Evolutionary conservation across 768 basidiomycete genomes (phyloP).

Genomic region (Termitomyces sp.): DNA sequence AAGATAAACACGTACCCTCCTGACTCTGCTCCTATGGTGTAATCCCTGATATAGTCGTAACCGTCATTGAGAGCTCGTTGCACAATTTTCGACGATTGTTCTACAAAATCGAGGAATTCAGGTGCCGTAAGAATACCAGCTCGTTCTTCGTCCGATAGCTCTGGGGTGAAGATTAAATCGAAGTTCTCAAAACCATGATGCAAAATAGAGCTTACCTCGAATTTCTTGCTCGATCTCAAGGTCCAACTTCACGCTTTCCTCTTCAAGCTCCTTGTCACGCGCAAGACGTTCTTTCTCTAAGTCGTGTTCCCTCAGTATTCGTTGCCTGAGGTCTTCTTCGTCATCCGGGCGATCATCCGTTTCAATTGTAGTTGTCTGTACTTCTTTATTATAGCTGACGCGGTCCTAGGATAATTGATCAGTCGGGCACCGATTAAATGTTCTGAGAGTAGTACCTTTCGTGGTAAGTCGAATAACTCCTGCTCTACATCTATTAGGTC

Average conservation of each 20-base stretch:
- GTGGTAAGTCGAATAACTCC: constrained; percentile 86
- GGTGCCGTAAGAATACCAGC: constrained; percentile 78
- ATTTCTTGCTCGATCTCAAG: constrained; percentile 86
- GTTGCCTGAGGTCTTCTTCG: constrained; percentile 74
- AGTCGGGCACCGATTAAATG: neutral
- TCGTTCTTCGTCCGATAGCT: constrained; percentile 84
- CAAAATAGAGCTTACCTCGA: constrained; percentile 43
- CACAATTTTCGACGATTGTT: constrained; percentile 91
- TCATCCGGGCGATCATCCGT: constrained; percentile 37
- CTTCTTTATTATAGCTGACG: constrained; percentile 80
- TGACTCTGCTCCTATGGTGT: constrained; percentile 83
- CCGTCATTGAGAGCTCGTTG: constrained; percentile 92
- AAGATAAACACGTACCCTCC: constrained; percentile 55
- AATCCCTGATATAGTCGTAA: constrained; percentile 97
- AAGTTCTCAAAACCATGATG: neutral
- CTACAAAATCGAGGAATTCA: constrained; percentile 91
- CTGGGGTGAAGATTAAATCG: constrained; percentile 30
- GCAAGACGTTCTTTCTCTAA: constrained; percentile 62
- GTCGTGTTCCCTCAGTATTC: constrained; percentile 63
- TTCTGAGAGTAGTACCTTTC: constrained; percentile 49
- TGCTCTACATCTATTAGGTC: constrained; percentile 87
- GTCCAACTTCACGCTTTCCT: constrained; percentile 79
- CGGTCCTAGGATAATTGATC: constrained; percentile 46
- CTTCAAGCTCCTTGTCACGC: constrained; percentile 74
- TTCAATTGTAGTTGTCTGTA: constrained; percentile 69